Base-by-base conservation (phyloP, 2,329 filamentous ascomycete species). In the Ilyonectria sp. region DNA sequence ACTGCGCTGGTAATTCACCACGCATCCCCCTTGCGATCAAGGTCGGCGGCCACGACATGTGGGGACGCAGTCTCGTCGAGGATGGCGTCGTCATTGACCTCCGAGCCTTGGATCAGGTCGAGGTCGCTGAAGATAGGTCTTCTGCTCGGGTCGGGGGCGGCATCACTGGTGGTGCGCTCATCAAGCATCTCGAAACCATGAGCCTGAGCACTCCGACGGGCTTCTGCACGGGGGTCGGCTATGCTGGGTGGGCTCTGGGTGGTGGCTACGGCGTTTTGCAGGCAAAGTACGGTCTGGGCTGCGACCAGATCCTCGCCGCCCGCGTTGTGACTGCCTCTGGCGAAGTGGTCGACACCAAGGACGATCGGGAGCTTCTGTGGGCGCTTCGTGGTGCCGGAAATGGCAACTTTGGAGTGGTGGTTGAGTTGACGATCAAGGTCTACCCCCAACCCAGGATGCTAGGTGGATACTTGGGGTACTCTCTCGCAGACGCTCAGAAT, bases 101-200 rank as follows among this genome's bases (percentile, higher is more conserved):
- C 19, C 60, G 67, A 21, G 60, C 61, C n/a, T 15, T 69, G 35
- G 56, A 69, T 9, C 50, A 44, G 8, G 46, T 64, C 7, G 50
- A 61, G 6, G 47, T 6, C 81, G 81, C 53, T 79, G 33, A 62
- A 3, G 59, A 66, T 37, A 61, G 44, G 40, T 26, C 26, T 11
- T 63, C 59, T 15, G 71, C 71, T 13, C 62, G 33, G 6, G 61
- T 75, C 13, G 73, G 72, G 5, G 71, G 71, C 4, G 74, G 72
- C 2, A 56, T 69, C 43, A 46, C 56, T 1, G 44, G 63, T 3
- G 65, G 67, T 9, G 44, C 46, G 1, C 62, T 76, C 11, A 49
- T 66, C 17, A 57, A 53, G 21, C 35, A 55, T 10, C 64, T 77
- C 13, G 70, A 58, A 3, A 46, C 54, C 10, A 43, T 66, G 26